Conservation (phyloP, 768 basidiomycete genomes). For the Dentipellis sp. region DNA sequence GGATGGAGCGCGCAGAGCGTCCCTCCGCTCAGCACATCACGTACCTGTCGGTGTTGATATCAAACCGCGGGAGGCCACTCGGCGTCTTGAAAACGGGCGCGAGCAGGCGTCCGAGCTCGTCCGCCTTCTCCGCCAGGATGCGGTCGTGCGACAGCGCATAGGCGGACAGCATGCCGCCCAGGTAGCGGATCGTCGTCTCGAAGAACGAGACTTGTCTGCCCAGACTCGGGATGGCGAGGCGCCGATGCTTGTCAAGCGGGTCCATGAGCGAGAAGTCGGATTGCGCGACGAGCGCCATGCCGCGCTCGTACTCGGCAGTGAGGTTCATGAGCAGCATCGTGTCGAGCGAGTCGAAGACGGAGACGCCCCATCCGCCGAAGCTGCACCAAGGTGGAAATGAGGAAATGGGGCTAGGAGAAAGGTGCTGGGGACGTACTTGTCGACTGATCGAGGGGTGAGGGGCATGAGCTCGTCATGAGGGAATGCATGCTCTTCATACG, state of each 20-base stretch:
- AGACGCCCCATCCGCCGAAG: slow-evolving; percentile 75
- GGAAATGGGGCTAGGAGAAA: background rate
- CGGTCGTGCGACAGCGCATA: slow-evolving; percentile 64
- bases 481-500: slow-evolving; percentile 51
- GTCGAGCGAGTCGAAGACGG: slow-evolving; percentile 74
- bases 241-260: background rate
- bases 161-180: slow-evolving; percentile 84
- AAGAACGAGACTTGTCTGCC: background rate
- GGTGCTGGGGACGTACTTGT: slow-evolving; percentile 33
- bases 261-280: slow-evolving; percentile 35
- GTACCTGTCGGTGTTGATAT: slow-evolving; percentile 55
- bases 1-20: background rate
- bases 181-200: slow-evolving; percentile 84
- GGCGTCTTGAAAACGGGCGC: slow-evolving; percentile 65
- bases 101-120: slow-evolving; percentile 62
- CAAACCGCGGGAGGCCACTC: slow-evolving; percentile 59
- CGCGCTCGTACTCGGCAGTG: slow-evolving; percentile 56
- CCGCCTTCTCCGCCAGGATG: slow-evolving; percentile 54
- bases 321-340: slow-evolving; percentile 77
- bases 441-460: slow-evolving; percentile 31
- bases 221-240: background rate
- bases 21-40: slow-evolving; percentile 11
- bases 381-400: slow-evolving; percentile 23
- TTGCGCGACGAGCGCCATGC: slow-evolving; percentile 40
- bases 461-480: slow-evolving; percentile 59